These are phyloP conservation scores for Penicillium sp. DNA, from an alignment of 2,329 filamentous ascomycete species.

Conservation along the genomic window DNA sequence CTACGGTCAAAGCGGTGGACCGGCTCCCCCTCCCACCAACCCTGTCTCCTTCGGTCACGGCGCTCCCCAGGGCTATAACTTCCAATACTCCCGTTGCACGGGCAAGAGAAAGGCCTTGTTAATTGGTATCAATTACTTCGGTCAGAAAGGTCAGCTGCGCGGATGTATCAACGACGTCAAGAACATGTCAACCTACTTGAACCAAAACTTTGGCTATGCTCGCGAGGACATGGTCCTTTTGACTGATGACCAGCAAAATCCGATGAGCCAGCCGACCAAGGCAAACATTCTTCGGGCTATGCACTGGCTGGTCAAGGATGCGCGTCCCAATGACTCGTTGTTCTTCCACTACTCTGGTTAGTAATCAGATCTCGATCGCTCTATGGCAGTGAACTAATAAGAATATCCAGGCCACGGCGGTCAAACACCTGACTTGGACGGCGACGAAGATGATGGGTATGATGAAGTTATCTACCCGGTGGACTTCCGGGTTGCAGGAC, in stretches of 20 bases:
- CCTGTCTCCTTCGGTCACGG: constrained; percentile 76
- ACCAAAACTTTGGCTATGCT: constrained; percentile 86
- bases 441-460: constrained; percentile 74
- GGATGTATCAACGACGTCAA: constrained; percentile 97
- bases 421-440: constrained; percentile 70
- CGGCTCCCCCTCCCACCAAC: constrained; percentile 65
- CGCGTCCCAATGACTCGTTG: constrained; percentile 84
- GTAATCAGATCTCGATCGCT: constrained; percentile 24
- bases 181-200: constrained; percentile 92
- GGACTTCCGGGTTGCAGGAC: constrained; percentile 67
- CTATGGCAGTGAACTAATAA: constrained; percentile 11
- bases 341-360: constrained; percentile 96
- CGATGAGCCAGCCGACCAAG: constrained; percentile 95
- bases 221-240: constrained; percentile 95
- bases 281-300: constrained; percentile 92
- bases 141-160: constrained; percentile 82
- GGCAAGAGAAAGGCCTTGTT: constrained; percentile 84
- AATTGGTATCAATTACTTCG: constrained; percentile 96
- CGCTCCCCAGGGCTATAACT: constrained; percentile 76
- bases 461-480: constrained; percentile 80
- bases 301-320: constrained; percentile 97
- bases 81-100: constrained; percentile 89
- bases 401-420: constrained; percentile 64
- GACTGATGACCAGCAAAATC: constrained; percentile 95
- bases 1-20: constrained; percentile 36